Conservation (phyloP, 768 basidiomycete genomes). For the Lactifluus subvellereus region DNA sequence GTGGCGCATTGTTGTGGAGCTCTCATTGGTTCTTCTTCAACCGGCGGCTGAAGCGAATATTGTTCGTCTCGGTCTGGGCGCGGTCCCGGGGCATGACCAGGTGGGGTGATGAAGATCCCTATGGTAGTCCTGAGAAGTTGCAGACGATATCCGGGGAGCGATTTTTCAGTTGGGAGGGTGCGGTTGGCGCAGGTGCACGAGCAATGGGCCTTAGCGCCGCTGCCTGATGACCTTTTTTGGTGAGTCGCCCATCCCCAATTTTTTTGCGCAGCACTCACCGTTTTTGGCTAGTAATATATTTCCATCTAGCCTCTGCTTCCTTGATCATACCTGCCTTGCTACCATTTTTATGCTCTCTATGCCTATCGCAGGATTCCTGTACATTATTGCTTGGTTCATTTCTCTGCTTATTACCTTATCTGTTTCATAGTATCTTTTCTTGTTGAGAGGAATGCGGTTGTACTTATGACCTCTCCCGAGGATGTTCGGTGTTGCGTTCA, state of each 20-base stretch:
- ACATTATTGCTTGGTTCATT: not conserved
- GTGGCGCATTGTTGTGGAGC: slow-evolving; percentile 87
- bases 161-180: slow-evolving; percentile 78
- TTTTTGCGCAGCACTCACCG: not conserved
- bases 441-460: not conserved
- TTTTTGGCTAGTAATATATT: not conserved
- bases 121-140: slow-evolving; percentile 28
- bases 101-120: slow-evolving; percentile 36
- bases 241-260: not conserved
- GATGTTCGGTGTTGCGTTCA: not conserved
- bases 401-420: slow-evolving; percentile 8
- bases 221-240: slow-evolving; percentile 16
- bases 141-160: slow-evolving; percentile 44
- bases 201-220: slow-evolving; percentile 57
- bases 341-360: slow-evolving; percentile 12
- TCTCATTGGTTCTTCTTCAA: slow-evolving; percentile 98
- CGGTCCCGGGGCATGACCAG: slow-evolving; percentile 55
- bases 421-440: not conserved
- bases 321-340: slow-evolving; percentile 13
- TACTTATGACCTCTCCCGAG: not conserved
- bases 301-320: slow-evolving; percentile 2
- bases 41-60: slow-evolving; percentile 83
- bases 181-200: slow-evolving; percentile 72
- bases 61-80: slow-evolving; percentile 92
- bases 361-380: not conserved